Evolutionary conservation across 1,284 basidiomycete genomes (phyloP), one percentile per base, ranked within the genome.

Genomic region (Microbotryum silenes-acaulis): DNA sequence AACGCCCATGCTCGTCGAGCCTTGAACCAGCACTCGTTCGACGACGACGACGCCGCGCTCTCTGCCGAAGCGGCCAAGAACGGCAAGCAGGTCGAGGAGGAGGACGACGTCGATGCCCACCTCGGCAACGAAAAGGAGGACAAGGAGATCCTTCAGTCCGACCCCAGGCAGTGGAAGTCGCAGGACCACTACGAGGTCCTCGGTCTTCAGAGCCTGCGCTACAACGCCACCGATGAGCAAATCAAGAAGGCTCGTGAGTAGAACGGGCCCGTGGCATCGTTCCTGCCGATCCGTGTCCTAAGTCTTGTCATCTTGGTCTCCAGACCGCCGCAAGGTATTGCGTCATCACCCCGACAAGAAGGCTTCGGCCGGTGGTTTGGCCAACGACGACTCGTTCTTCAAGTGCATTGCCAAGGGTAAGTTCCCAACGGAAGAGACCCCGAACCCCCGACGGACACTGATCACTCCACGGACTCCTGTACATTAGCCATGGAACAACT

Each of bases 261-360:
- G 25, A 21, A 3, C 27, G 57, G 52, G 27, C 59, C 59, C 59
- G 60, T 42, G 33, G n/a, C 31, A 61, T 51, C 20, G 21, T n/a
- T 23, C 56, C 21, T 49, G 56, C 51, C 60, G 16, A 31, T 25
- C 33, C 52, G 49, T 58, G 54, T 58, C 12, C 42, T 54, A 25
- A 61, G 69, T 16, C 68, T 62, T 18, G 16, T 18, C 37, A 42
- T 18, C 37, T 18, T 42, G 16, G 16, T 42, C 31, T 37, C 18
- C 71, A 91, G 89, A 96, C 80, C 90, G 93, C 73, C 93, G 94
- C 81, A 98, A 98, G 80, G 94, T 98, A 44, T 85, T 98, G 61
- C 94, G 94, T 77, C 94, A 98, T 78, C 94, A 98, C 78, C 94
- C 94, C 1, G 94, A 98, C 80, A 98, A 98, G 80, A 98, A 98